These are phyloP conservation scores for Cryptococcus wingfieldii DNA, from an alignment of 1,284 basidiomycete species.

Conservation along the genomic window DNA sequence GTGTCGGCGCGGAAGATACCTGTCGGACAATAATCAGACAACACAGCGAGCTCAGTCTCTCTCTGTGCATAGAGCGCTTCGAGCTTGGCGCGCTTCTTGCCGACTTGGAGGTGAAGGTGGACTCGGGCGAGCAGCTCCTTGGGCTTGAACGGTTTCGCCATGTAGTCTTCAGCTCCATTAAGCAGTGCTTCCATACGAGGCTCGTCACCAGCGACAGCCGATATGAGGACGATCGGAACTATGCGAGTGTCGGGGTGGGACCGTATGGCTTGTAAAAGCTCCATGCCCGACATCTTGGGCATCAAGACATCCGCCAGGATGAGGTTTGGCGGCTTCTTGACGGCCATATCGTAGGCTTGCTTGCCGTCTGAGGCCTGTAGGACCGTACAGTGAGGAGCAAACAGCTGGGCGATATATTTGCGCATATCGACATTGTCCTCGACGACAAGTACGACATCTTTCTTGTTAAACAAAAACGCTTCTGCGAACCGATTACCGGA, in stretches of 20 bases:
- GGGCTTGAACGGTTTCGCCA: conserved; percentile 45
- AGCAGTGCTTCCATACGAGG: conserved; percentile 39
- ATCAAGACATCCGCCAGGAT: conserved; percentile 45
- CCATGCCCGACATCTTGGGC: conserved; percentile 37
- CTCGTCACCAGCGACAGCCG: conserved; percentile 33
- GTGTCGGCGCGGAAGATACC: conserved; percentile 36
- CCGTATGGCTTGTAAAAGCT: conserved; percentile 30
- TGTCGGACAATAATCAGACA: conserved; percentile 44
- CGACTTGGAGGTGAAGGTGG: conserved; percentile 43
- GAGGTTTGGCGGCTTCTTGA: conserved; percentile 22
- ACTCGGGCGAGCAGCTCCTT: conserved; percentile 50
- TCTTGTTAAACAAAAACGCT: conserved; percentile 27
- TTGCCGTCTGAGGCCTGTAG: conserved; percentile 45
- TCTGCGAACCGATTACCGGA: conserved; percentile 16
- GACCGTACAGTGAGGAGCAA: conserved; percentile 43
- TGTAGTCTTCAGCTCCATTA: conserved; percentile 49
- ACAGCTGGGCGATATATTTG: conserved; percentile 37
- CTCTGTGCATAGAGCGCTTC: conserved; percentile 37
- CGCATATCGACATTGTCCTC: conserved; percentile 43
- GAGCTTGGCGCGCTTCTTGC: conserved; percentile 39
- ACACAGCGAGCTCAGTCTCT: conserved; percentile 36
- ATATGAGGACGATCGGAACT: conserved; percentile 34
- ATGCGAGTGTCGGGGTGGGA: conserved; percentile 16
- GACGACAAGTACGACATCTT: conserved; percentile 33
- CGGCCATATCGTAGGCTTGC: conserved; percentile 41